Percentiles rank a stretch among this genome's conserved stretches.
Conservation (phyloP, 192 early-diverging fungal genomes). For the Funneliformis geosporum region DNA sequence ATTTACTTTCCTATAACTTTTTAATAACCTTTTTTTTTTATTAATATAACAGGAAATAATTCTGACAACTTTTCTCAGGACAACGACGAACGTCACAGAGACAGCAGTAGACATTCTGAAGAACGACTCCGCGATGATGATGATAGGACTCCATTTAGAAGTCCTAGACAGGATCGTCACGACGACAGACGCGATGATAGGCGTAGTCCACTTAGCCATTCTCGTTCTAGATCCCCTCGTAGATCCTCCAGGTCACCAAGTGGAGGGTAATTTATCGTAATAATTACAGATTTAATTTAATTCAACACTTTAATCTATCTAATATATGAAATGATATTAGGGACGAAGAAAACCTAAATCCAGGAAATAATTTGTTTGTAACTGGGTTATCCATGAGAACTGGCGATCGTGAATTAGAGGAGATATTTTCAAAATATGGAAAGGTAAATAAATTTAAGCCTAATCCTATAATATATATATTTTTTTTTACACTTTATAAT, state of each 20-base stretch:
- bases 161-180: constrained; percentile 13
- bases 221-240: constrained; percentile 6
- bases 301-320: neutral
- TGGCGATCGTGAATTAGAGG: constrained; percentile 64
- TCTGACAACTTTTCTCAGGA: constrained; percentile 30
- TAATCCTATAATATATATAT: neutral
- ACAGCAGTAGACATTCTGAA: neutral
- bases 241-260: constrained; percentile 15
- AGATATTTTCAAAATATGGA: constrained; percentile 71
- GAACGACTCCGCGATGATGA: constrained; percentile 31
- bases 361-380: constrained; percentile 76
- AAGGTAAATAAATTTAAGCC: constrained; percentile 48
- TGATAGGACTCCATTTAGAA: neutral
- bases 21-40: neutral
- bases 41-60: constrained; percentile 19
- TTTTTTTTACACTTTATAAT: neutral
- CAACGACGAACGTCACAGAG: constrained; percentile 21
- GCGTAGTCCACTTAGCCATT: neutral
- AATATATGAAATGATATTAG: neutral
- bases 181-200: constrained; percentile 20
- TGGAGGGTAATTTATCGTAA: neutral
- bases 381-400: constrained; percentile 65
- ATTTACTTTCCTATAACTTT: neutral
- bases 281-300: neutral
- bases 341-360: constrained; percentile 52